phyloP scores from a whole-genome alignment of 768 basidiomycete genomes.

The Xanthoconium stramineum region DNA sequence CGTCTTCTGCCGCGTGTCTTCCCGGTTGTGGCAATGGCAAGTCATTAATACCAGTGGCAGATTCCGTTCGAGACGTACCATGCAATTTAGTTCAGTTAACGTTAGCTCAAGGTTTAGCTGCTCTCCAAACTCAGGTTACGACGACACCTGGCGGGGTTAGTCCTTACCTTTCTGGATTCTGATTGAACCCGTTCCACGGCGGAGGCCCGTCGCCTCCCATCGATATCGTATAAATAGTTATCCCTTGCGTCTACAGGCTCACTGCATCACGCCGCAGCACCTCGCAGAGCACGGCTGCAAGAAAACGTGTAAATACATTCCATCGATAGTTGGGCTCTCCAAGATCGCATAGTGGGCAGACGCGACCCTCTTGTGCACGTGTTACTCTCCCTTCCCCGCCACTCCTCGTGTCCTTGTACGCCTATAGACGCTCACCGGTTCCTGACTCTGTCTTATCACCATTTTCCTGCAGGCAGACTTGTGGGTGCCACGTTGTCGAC shows the following conservation, averaged over 20 bases:
- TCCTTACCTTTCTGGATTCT: not conserved
- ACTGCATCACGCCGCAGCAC: not conserved
- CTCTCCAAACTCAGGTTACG: not conserved
- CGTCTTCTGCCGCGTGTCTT: constrained; percentile 4
- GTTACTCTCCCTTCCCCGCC: constrained; percentile 16
- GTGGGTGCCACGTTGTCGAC: constrained; percentile 17
- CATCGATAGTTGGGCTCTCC: not conserved
- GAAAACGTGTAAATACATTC: not conserved
- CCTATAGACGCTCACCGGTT: constrained; percentile 7
- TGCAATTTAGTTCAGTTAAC: not conserved
- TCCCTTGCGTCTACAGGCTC: not conserved
- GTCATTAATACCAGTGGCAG: not conserved
- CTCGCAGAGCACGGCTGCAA: not conserved
- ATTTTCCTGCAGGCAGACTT: constrained; percentile 27
- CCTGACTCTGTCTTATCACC: constrained; percentile 12
- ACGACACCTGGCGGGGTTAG: not conserved
- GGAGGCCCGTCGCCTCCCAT: not conserved
- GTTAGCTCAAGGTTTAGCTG: constrained; percentile 11
- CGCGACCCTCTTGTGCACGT: constrained; percentile 15
- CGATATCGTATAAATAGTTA: constrained; percentile 2
- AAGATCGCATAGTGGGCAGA: not conserved
- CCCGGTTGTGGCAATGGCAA: not conserved
- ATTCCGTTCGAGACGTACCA: not conserved
- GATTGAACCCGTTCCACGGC: constrained; percentile 4
- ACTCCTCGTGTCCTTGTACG: constrained; percentile 17